A percentile compares a stretch with the other conserved stretches of the same genome.
Evolutionary conservation across 225 moss, liverwort and hornwort species (phyloP).

Genomic region (Thuidium tamariscinum): DNA sequence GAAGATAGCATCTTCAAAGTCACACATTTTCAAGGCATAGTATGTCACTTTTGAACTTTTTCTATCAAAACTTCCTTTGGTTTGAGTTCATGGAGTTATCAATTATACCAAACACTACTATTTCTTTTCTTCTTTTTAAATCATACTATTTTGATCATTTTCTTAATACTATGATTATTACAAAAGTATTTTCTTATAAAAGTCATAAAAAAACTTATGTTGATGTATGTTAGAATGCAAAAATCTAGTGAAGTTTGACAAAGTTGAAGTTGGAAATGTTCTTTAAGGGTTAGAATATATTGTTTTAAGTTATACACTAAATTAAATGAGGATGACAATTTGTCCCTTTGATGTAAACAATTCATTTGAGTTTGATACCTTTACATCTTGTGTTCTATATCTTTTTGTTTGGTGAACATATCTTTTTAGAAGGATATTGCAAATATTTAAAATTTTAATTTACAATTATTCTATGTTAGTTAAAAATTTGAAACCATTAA

Average conservation of each 20-base stretch:
- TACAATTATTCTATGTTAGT: no score
- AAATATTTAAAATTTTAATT: no score
- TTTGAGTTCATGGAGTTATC: accelerated
- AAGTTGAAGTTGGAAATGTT: no score
- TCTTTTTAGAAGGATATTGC: no score
- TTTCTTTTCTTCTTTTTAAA: no score
- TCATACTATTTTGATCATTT: not conserved
- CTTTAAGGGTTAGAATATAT: accelerated
- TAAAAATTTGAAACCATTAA: not conserved
- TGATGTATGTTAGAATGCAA: not conserved
- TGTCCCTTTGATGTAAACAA: accelerated
- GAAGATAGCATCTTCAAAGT: not conserved
- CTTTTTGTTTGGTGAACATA: no score
- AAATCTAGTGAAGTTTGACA: no score
- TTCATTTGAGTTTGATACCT: not conserved
- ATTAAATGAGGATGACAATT: not conserved
- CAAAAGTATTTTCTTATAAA: not conserved
- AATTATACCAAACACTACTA: no score
- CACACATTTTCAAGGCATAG: no score
- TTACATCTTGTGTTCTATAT: not conserved
- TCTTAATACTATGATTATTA: not conserved
- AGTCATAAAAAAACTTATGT: not conserved
- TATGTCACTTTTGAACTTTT: not conserved
- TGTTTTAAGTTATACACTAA: not conserved
- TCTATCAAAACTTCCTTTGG: not conserved